Percentiles rank a stretch among this genome's conserved stretches.
phyloP scores from a whole-genome alignment of 2,329 filamentous ascomycete genomes.

The Beauveria australis region DNA sequence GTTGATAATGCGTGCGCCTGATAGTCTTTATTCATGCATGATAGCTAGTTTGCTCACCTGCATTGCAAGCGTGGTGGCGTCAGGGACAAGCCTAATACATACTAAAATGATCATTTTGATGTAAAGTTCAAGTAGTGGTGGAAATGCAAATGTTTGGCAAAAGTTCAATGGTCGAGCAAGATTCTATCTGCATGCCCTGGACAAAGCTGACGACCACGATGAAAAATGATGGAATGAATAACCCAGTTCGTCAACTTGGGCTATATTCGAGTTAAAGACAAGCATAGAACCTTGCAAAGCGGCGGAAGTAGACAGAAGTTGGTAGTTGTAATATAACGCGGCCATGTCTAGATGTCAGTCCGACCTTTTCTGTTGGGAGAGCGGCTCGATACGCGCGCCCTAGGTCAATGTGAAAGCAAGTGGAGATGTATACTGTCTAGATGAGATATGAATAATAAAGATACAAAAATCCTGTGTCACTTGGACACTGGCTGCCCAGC shows the following conservation, averaged over 20 bases:
- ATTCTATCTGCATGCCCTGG: neutral
- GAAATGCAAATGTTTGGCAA: neutral
- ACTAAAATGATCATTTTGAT: rapidly evolving
- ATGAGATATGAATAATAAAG: too few species aligned
- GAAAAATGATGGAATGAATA: neutral
- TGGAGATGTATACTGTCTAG: neutral
- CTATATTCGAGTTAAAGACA: neutral
- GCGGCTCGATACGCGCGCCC: too few species aligned
- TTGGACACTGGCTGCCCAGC: neutral
- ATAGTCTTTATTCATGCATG: neutral
- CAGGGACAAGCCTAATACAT: too few species aligned
- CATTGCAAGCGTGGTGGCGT: too few species aligned
- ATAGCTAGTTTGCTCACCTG: neutral
- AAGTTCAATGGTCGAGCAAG: neutral
- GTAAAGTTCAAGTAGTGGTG: neutral
- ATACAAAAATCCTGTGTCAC: neutral
- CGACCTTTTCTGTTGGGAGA: too few species aligned
- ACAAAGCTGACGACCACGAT: neutral
- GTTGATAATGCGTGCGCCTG: neutral
- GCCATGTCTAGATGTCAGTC: too few species aligned
- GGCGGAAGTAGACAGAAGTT: neutral
- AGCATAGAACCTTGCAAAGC: neutral
- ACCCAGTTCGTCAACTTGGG: neutral
- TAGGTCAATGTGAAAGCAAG: neutral
- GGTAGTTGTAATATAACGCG: neutral